These are phyloP conservation scores for Herpetospermum pedunculosum DNA, from an alignment of 306 rosid species.

Conservation along the genomic window DNA sequence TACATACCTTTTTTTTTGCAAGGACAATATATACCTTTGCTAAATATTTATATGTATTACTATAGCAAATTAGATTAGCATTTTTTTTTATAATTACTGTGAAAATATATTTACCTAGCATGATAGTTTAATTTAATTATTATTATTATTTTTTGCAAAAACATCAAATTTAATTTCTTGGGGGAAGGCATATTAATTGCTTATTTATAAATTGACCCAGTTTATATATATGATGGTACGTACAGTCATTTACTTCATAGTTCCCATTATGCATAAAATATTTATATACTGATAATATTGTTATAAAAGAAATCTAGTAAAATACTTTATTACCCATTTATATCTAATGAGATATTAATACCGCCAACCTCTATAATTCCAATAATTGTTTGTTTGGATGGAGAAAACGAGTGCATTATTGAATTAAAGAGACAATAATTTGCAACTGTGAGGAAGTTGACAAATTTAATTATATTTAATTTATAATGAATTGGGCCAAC, in stretches of 20 bases:
- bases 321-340: not conserved
- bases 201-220: not conserved
- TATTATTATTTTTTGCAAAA: not conserved
- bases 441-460: not conserved
- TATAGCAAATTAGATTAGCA: not conserved
- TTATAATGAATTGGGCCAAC: not conserved
- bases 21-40: too few species aligned
- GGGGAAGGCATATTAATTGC: not conserved
- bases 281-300: not conserved
- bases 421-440: slow-evolving; percentile 2
- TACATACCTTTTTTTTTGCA: too few species aligned
- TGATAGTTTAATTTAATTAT: not conserved
- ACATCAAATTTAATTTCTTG: not conserved
- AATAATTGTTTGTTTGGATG: slow-evolving; percentile 2
- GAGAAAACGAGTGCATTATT: slow-evolving; percentile 5
- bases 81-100: too few species aligned
- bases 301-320: not conserved
- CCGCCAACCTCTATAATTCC: slow-evolving; percentile 4
- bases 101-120: too few species aligned
- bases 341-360: not conserved
- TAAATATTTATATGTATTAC: too few species aligned
- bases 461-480: not conserved
- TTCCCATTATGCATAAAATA: not conserved
- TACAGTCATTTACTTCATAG: not conserved
- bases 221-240: not conserved